Evolutionary conservation across 78 protist species (phyloP), one percentile per base, ranked within the genome.

Genomic region (Isochrysis galbana): DNA sequence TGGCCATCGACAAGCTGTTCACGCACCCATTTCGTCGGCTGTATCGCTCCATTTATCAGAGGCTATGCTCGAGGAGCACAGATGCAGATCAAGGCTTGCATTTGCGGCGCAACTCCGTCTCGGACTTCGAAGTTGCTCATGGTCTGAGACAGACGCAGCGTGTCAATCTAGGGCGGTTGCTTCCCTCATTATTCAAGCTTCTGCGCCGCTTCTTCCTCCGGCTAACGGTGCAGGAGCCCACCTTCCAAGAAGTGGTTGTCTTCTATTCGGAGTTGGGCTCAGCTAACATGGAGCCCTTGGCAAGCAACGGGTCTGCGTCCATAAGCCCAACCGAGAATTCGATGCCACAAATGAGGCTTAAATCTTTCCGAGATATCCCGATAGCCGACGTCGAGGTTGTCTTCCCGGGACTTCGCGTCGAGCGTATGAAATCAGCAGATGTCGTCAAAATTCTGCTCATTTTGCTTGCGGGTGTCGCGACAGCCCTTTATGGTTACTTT

Each of bases 361-460:
- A 70, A 21, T 70, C 80, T 17, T 70, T 70, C 80, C 80, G 80
- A 14, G 80, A 70, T 41, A 70, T 70, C 39, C 80, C 80, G 41
- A 26, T 70, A 5, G 80, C 80, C 80, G 80, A 70, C 80, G 80
- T 70, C 42, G 80, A 70, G 80, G 80, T 70, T 23, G 80, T 70
- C 42, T 22, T 70, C 41, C 80, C 80, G 29, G 80, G 80, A 1
- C 36, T 70, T 19, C 34, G 41, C 41, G 80, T n/a, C 41, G 39
- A 14, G 23, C 42, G 80, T 1, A 70, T 70, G 39, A 70, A 70
- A 17, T 70, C 80, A 2, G 80, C 80, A 19, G 80, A 70, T 41
- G 17, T 32, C 34, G 80, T 70, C 80, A 70, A 70, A 41, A 5
- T 70, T 3, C 44, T 70, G 32, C 22, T 70, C 39, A 14, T 70